Evolutionary conservation across 2,329 filamentous ascomycete species (phyloP).

Genomic region (Aulographum hederae): DNA sequence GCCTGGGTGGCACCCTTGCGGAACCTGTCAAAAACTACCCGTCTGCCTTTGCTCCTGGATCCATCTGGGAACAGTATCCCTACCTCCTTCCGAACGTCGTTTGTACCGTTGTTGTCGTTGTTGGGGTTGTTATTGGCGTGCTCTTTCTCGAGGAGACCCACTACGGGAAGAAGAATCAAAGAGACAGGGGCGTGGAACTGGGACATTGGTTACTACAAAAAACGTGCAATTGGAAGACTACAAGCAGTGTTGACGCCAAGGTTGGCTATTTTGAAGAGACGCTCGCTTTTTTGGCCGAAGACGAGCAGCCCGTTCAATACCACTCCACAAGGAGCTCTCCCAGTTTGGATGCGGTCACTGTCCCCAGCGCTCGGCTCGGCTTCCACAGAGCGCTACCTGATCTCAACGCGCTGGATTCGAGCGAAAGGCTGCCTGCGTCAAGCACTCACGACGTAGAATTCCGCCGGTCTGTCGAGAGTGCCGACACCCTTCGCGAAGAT

Average conservation of each 20-base stretch:
- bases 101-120: slow-evolving; percentile 58
- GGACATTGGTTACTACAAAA: slow-evolving; percentile 55
- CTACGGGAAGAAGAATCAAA: slow-evolving; percentile 55
- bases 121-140: slow-evolving; percentile 61
- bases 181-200: slow-evolving; percentile 58
- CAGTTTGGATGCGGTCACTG: no score
- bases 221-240: slow-evolving; percentile 8
- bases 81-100: slow-evolving; percentile 89
- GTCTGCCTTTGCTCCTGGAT: slow-evolving; percentile 47
- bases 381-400: no score
- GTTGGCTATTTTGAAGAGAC: slow-evolving; percentile 35
- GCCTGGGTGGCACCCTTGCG: slow-evolving; percentile 77
- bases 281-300: slow-evolving; percentile 41
- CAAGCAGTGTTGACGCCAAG: slow-evolving; percentile 15
- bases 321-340: no score
- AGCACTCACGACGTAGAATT: no score
- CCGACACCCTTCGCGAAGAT: no score
- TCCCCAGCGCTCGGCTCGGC: no score
- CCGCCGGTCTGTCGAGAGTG: no score
- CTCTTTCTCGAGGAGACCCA: slow-evolving; percentile 93
- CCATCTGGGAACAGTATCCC: slow-evolving; percentile 71
- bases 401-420: no score
- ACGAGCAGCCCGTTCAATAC: slow-evolving; percentile 46
- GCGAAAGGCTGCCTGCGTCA: no score
- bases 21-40: slow-evolving; percentile 75